phyloP scores from a whole-genome alignment of 805 yeast species.

The Monosporozyma servazzii region DNA sequence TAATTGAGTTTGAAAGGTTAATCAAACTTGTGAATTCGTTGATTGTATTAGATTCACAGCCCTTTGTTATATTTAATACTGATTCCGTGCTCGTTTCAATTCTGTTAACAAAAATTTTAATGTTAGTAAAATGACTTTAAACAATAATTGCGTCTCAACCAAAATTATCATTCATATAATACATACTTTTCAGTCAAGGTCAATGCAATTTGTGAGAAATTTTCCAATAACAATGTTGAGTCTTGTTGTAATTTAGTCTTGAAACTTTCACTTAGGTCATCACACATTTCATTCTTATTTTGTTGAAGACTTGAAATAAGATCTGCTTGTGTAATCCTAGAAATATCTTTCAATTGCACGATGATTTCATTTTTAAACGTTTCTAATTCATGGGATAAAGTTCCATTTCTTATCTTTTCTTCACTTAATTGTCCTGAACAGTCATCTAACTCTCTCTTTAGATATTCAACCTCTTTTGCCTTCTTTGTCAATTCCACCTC shows the following conservation, averaged over 20 bases:
- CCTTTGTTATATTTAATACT: background rate
- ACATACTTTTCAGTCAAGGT: background rate
- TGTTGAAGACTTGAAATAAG: background rate
- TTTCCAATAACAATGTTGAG: background rate
- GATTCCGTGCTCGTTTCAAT: background rate
- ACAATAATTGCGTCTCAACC: too few species aligned
- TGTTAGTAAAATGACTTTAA: background rate
- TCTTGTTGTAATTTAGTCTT: background rate
- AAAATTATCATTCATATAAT: too few species aligned
- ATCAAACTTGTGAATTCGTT: background rate
- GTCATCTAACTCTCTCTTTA: conserved; percentile 34
- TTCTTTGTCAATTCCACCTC: conserved; percentile 18
- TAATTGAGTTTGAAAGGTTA: background rate
- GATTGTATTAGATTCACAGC: background rate
- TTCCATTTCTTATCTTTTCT: conserved; percentile 33
- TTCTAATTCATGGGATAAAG: conserved; percentile 16
- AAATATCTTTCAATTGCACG: background rate
- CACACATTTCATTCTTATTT: background rate
- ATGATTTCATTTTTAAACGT: conserved; percentile 6
- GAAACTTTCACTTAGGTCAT: background rate
- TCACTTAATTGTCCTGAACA: conserved; percentile 40
- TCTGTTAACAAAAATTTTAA: background rate
- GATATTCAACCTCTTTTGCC: conserved; percentile 29
- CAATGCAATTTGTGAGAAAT: background rate
- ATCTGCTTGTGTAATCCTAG: background rate